Evolutionary conservation across 2,329 filamentous ascomycete genomes (phyloP), one percentile per base, ranked within the genome.

Genomic region (Hirsutella thompsonii): DNA sequence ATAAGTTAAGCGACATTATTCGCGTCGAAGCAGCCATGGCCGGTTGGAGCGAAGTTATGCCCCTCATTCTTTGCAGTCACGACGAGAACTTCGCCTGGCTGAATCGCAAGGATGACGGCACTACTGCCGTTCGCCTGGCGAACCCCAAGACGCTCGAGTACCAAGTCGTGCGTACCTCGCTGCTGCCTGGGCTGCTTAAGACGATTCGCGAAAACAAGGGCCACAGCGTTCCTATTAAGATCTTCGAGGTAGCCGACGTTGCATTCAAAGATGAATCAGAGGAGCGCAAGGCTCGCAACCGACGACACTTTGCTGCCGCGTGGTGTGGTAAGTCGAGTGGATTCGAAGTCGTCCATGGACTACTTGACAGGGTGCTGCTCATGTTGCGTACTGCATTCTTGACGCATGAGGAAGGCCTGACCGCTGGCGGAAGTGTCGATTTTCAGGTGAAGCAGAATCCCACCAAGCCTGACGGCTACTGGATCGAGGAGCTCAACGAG

Each of bases 1-100:
- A 98, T 73, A 96, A 95, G 66, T 81, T 98, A 33, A 75, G 75
- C 46, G 93, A 98, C 55, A 94, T 96, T 50, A 77, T 96, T 44
- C 83, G 92, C 41, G 68, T 80, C 41, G 92, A 98, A 62, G 77
- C 84, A 39, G 90, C 89, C 41, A 92, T 94, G 78, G 83, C 90
- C 5, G 92, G 92, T 44, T 98, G 92, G 92, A 82, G 79, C 42
- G 92, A 98, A 67, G 90, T 94, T 42, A 81, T 98, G 76, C 90
- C 92, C 20, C 72, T 98, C 21, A 96, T 94, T 51, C 77, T 98
- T 42, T 98, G 92, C 72, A 94, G 87, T 36, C 88, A 95, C 61
- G 90, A 96, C 56, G 92, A 98, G 72, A 98, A 98, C 68, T 98
- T 96, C 60, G 81, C 74, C 44, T 95, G 86, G 83, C 70, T 98